Conservation (phyloP, 768 basidiomycete species). For the Boletus huronensis region DNA sequence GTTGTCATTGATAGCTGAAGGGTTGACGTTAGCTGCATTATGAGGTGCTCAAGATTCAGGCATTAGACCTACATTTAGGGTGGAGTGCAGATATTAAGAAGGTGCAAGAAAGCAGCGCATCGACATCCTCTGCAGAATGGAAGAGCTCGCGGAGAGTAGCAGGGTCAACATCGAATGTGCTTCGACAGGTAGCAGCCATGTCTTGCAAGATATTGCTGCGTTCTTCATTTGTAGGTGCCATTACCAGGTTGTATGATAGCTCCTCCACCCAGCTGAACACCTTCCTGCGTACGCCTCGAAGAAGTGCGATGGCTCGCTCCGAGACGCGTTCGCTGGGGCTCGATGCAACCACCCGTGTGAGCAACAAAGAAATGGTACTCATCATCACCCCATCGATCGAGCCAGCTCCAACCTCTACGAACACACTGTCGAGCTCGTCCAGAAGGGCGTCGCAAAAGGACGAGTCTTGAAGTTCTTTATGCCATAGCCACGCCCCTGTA, state of each 20-base stretch:
- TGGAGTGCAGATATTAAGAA: conserved; percentile 20
- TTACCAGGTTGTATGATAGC: neutral
- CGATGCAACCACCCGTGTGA: too few species aligned
- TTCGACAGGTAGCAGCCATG: neutral
- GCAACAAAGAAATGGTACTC: too few species aligned
- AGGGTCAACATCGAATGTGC: neutral
- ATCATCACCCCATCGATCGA: too few species aligned
- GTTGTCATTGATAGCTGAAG: neutral
- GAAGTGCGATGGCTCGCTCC: neutral
- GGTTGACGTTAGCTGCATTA: neutral
- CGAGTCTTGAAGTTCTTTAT: too few species aligned
- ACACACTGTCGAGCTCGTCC: too few species aligned
- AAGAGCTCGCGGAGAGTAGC: neutral
- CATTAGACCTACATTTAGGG: neutral
- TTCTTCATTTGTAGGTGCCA: neutral
- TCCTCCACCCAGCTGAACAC: neutral
- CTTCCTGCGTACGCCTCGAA: neutral
- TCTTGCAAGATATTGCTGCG: neutral
- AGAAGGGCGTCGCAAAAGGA: too few species aligned
- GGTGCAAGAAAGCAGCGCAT: conserved; percentile 14
- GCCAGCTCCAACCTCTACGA: too few species aligned
- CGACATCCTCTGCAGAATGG: neutral
- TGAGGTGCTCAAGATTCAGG: neutral
- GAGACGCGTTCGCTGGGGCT: neutral
- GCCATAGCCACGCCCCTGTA: too few species aligned